Conservation (phyloP, 2,329 filamentous ascomycete genomes). For the Alternaria infectoria region DNA sequence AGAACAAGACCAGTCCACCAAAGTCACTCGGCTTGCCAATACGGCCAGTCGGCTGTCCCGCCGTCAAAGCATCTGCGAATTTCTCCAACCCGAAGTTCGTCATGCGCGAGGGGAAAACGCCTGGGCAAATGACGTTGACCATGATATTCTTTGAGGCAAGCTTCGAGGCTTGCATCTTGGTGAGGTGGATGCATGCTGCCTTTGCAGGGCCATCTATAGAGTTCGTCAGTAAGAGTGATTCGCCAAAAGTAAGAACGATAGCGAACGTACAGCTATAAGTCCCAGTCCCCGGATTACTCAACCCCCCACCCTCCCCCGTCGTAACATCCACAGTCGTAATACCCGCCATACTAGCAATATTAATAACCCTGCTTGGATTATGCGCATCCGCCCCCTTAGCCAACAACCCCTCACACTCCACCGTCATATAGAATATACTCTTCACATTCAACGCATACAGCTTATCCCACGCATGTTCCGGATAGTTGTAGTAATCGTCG, state of each 20-base stretch:
- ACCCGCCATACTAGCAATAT: slow-evolving; percentile 59
- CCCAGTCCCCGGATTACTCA: slow-evolving; percentile 59
- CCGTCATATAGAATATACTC: slow-evolving; percentile 57
- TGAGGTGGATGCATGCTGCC: slow-evolving; percentile 61
- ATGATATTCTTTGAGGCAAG: slow-evolving; percentile 60
- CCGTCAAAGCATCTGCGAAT: slow-evolving; percentile 56
- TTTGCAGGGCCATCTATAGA: slow-evolving; percentile 57
- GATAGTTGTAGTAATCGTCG: slow-evolving; percentile 64
- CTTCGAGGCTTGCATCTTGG: slow-evolving; percentile 58
- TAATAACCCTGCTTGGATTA: slow-evolving; percentile 58
- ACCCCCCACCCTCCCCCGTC: slow-evolving; percentile 54
- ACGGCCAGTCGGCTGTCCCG: slow-evolving; percentile 54
- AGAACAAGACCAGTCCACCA: slow-evolving; percentile 54
- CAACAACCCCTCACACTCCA: slow-evolving; percentile 56
- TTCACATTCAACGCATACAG: slow-evolving; percentile 63
- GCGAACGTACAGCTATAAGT: slow-evolving; percentile 54
- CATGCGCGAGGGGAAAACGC: slow-evolving; percentile 61
- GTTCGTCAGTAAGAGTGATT: not conserved
- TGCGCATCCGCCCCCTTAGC: slow-evolving; percentile 53
- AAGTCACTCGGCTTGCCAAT: slow-evolving; percentile 58
- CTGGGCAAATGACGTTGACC: slow-evolving; percentile 55
- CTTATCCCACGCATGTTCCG: slow-evolving; percentile 64
- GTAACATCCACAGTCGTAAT: slow-evolving; percentile 56
- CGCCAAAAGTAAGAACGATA: too few relatives aligned
- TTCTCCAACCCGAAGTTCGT: slow-evolving; percentile 60